A percentile compares a stretch with the other conserved stretches of the same genome.
phyloP scores from a whole-genome alignment of 441 rosid genomes.

The Populus hybrid region DNA sequence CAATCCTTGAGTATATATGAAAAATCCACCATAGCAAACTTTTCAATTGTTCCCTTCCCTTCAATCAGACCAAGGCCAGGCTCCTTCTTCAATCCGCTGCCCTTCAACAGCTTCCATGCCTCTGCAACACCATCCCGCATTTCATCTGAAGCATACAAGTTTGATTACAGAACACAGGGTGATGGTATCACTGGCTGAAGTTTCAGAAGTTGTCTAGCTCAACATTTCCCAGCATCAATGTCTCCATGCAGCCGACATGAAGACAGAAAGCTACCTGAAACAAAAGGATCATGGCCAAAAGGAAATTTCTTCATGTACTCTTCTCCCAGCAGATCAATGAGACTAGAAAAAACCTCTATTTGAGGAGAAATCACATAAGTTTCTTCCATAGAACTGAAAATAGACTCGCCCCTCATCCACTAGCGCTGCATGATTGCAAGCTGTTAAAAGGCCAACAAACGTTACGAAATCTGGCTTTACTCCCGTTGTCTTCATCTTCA shows the following conservation, averaged over 20 bases:
- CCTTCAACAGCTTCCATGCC: conserved; percentile 55
- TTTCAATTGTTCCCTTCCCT: conserved; percentile 35
- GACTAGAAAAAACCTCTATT: conserved; percentile 54
- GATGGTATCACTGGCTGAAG: conserved; percentile 42
- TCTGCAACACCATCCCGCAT: conserved; percentile 52
- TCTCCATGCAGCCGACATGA: conserved; percentile 51
- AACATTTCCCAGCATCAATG: conserved; percentile 35
- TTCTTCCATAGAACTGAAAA: conserved; percentile 45
- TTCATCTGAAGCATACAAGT: conserved; percentile 55
- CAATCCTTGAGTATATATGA: conserved; percentile 34
- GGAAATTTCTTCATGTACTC: conserved; percentile 31
- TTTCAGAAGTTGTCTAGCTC: conserved; percentile 45
- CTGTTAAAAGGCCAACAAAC: conserved; percentile 47
- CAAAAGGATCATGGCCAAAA: conserved; percentile 43
- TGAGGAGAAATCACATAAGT: conserved; percentile 42
- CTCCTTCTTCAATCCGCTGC: conserved; percentile 58
- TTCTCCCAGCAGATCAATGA: conserved; percentile 61
- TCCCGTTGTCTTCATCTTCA: conserved; percentile 40
- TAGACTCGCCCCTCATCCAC: conserved; percentile 46
- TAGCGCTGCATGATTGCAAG: conserved; percentile 64
- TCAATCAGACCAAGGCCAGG: conserved; percentile 54
- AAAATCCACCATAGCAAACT: conserved; percentile 41
- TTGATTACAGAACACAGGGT: conserved; percentile 54
- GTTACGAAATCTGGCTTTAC: conserved; percentile 57
- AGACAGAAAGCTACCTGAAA: conserved; percentile 57